phyloP scores from a whole-genome alignment of 768 basidiomycete genomes.

The Stropharia rugosoannulata region DNA sequence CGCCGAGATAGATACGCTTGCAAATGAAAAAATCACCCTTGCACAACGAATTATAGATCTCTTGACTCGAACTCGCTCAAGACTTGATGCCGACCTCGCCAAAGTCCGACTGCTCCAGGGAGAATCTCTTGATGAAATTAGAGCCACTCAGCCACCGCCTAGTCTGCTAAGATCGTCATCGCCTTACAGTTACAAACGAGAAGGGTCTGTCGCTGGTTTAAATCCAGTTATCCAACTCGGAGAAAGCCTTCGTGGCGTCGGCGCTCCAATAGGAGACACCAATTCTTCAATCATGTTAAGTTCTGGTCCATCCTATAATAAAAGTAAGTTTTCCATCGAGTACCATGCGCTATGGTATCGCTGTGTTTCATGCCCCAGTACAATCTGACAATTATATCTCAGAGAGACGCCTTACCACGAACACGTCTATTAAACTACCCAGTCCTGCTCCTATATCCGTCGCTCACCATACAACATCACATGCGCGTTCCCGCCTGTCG shows the following conservation, averaged over 20 bases:
- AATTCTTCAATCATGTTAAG: slow-evolving; percentile 13
- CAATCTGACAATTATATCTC: not conserved
- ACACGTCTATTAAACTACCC: slow-evolving; percentile 36
- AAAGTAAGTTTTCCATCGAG: slow-evolving; percentile 24
- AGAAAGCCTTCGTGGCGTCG: slow-evolving; percentile 32
- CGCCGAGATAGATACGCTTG: slow-evolving; percentile 34
- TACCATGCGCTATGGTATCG: no score
- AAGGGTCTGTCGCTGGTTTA: slow-evolving; percentile 13
- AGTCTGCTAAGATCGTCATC: slow-evolving; percentile 14
- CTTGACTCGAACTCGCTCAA: slow-evolving; percentile 36
- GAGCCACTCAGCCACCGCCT: slow-evolving; percentile 9
- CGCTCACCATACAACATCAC: slow-evolving; percentile 15
- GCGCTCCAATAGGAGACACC: slow-evolving; percentile 9
- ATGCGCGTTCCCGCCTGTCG: slow-evolving; percentile 34
- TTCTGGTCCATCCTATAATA: slow-evolving; percentile 24
- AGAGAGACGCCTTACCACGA: slow-evolving; percentile 35
- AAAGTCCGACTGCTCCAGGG: slow-evolving; percentile 39
- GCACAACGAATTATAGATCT: slow-evolving; percentile 41
- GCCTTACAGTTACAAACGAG: slow-evolving; percentile 17
- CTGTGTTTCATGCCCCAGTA: no score
- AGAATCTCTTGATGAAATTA: slow-evolving; percentile 26
- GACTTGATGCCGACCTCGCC: slow-evolving; percentile 42
- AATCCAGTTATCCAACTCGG: slow-evolving; percentile 29
- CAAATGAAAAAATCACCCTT: slow-evolving; percentile 36
- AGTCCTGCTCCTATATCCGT: slow-evolving; percentile 27